Evolutionary conservation across 2,329 filamentous ascomycete genomes (phyloP), one percentile per base, ranked within the genome.

Genomic region (Calonectria pteridis): DNA sequence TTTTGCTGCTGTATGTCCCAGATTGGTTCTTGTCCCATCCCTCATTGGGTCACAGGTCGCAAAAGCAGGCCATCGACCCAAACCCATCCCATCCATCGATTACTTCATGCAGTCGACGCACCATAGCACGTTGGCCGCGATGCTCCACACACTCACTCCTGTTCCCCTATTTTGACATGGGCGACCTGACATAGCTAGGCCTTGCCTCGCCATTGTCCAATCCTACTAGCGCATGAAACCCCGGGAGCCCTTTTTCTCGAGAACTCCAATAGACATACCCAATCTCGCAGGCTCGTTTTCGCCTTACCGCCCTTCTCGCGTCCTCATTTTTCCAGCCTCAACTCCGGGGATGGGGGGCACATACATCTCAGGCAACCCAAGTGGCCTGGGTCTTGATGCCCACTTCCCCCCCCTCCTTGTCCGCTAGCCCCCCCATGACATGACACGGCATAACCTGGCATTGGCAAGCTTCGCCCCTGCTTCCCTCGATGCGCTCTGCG

Each of bases 1-100:
- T 40, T 46, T 29, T 43, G 28, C n/a, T 64, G 20, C 18, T 46
- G 37, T 58, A 68, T 78, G 69, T 73, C 71, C 64, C 71, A 67
- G 69, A 70, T 69, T 67, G 35, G 43, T 35, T 49, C 43, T 40
- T 37, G 49, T 50, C 43, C 3, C 37, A 37, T 50, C 64, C 64
- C 43, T 29, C 26, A 46, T 63, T 37, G 23, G 23, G 40, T 63
- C 28, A 46, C 59, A 31, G 16, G 37, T 35, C 20, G 33, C 33
- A 59, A 37, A 37, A 26, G 18, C 40, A 43, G 40, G 16, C 33
- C 35, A 16, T 28, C 55, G 51, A 33, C 51, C 26, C 33, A 65
- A 70, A 31, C 26, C 37, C 58, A n/a, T n/a, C n/a, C n/a, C n/a
- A n/a, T n/a, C n/a, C n/a, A 29, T 50, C 69, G 51, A 64, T 46